phyloP scores from a whole-genome alignment of 1,284 basidiomycete genomes.

The Vanrija sp. region DNA sequence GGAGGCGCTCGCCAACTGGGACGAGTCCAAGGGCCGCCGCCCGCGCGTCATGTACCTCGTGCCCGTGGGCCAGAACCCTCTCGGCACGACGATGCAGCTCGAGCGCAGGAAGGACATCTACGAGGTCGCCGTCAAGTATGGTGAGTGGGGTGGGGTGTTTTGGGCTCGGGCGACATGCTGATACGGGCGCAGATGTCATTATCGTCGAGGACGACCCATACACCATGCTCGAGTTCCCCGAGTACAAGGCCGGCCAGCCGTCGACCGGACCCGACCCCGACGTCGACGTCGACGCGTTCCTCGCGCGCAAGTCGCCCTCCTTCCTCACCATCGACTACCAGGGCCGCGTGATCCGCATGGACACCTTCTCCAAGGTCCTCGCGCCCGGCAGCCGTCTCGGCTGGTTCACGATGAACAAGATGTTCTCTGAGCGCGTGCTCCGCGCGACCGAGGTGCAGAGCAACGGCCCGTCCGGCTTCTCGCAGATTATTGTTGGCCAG shows the following conservation, averaged over 20 bases:
- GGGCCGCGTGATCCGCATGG: slow-evolving; percentile 39
- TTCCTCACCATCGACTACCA: slow-evolving; percentile 57
- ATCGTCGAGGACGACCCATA: slow-evolving; percentile 75
- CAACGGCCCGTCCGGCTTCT: slow-evolving; percentile 66
- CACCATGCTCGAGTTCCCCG: slow-evolving; percentile 57
- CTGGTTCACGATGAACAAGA: slow-evolving; percentile 58
- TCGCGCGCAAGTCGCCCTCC: slow-evolving; percentile 55
- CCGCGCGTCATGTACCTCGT: slow-evolving; percentile 64
- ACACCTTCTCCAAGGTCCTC: slow-evolving; percentile 53
- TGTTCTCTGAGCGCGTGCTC: slow-evolving; percentile 61
- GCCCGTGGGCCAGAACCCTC: slow-evolving; percentile 60
- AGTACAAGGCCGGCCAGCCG: slow-evolving; percentile 3
- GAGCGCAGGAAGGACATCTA: slow-evolving; percentile 70
- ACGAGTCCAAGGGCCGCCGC: slow-evolving; percentile 53
- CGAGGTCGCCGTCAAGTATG: slow-evolving; percentile 67
- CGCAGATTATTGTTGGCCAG: slow-evolving; percentile 56
- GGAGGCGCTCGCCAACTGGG: slow-evolving; percentile 62
- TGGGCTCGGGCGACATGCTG: background rate
- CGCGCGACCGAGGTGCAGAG: slow-evolving; percentile 64
- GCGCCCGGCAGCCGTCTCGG: slow-evolving; percentile 70
- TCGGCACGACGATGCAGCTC: slow-evolving; percentile 61
- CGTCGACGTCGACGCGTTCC: slow-evolving; percentile 24
- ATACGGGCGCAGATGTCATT: slow-evolving; percentile 54
- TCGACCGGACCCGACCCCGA: slow-evolving; percentile 6
- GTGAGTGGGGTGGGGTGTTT: slow-evolving; percentile 11